Base-by-base conservation (phyloP, 768 basidiomycete genomes). In the Termitomyces sp. region DNA sequence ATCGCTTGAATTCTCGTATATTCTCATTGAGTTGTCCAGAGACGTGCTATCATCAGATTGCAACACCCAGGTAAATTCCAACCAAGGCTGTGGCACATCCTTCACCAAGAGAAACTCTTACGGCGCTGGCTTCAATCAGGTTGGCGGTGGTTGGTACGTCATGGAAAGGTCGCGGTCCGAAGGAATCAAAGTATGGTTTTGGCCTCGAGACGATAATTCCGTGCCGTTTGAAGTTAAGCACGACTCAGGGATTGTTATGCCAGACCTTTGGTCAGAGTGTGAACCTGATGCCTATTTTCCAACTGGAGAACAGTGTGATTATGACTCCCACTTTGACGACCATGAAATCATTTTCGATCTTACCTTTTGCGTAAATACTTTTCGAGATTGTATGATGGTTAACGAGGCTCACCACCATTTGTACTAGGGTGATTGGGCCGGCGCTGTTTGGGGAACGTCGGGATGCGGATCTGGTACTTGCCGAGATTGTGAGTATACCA, bases 171-270 rank as follows among this genome's bases (percentile, higher is more conserved):
- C 75, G 26, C 54, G 48, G 9, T 41, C 57, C 0, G 69, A 67
- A 3, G 82, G 83, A 23, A 72, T 89, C 41, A 75, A 72, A 52
- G 66, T 87, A 31, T 90, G 84, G 81, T 87, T 83, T 66, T 86
- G 82, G 81, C 64, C 79, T 12, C 71, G 83, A 41, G 60, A 73
- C 63, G 75, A 78, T 57, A 28, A 64, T 11, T 55, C 55, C n/a
- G 73, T 82, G 3, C 85, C 85, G 7, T 42, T 54, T 56, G 73
- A 73, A 56, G 67, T 83, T 59, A 63, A 63, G 21, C 40, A 67
- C 33, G 63, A 58, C 19, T 50, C 60, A 21, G 19, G 38, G 2
- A 49, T 58, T 3, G 46, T 73, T 10, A 33, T 53, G 37, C 64
- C 67, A 42, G 60, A 63, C 42, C 3, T 31, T 7, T 84, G 81